phyloP scores from a whole-genome alignment of 1,284 basidiomycete genomes.

The Marasmius oreades region DNA sequence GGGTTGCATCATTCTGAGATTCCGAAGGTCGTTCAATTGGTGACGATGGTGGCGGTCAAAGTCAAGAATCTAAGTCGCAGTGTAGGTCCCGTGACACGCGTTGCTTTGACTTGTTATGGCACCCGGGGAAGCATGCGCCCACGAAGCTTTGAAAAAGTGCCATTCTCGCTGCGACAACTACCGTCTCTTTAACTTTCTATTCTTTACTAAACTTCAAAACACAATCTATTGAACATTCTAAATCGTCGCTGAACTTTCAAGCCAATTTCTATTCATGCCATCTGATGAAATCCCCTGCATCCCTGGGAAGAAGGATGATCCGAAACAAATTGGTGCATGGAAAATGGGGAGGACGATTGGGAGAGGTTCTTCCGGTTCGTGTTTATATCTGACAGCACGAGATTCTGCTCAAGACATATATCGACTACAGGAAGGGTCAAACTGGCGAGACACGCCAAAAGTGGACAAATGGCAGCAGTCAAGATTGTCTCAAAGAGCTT shows the following conservation, averaged over 20 bases:
- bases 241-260: not conserved
- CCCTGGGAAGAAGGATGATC: conserved; percentile 42
- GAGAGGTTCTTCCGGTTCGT: conserved; percentile 83
- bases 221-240: conserved; percentile 1
- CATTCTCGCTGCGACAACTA: not conserved
- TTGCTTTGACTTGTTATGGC: conserved; percentile 30
- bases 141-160: not conserved
- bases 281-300: conserved; percentile 21
- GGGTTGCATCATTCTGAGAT: conserved; percentile 7
- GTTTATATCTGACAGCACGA: conserved; percentile 5
- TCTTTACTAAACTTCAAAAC: not conserved
- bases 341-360: conserved; percentile 92
- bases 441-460: conserved; percentile 85
- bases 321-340: conserved; percentile 89
- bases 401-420: conserved; percentile 1
- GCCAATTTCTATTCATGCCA: conserved; percentile 20
- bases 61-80: not conserved
- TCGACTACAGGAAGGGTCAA: conserved; percentile 78
- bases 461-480: conserved; percentile 90
- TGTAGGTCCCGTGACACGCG: conserved; percentile 21
- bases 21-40: not conserved
- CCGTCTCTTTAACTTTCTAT: not conserved
- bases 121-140: not conserved
- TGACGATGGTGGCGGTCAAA: not conserved
- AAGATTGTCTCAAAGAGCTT: conserved; percentile 93